These are phyloP conservation scores for Colletotrichum sp. DNA, from an alignment of 2,329 filamentous ascomycete genomes.

Conservation along the genomic window DNA sequence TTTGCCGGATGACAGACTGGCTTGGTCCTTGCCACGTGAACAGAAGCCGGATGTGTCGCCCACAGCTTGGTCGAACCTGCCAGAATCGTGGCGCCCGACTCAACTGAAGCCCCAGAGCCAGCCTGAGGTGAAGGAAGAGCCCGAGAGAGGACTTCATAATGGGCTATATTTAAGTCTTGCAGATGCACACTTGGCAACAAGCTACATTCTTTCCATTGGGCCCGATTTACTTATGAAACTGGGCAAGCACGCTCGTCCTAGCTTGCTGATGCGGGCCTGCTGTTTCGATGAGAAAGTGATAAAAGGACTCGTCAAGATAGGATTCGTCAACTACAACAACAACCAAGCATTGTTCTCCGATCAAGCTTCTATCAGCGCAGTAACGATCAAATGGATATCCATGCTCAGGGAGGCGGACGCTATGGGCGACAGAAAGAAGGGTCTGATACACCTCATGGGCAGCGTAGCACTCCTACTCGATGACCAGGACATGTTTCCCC, in stretches of 20 bases:
- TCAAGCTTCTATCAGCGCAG: not conserved
- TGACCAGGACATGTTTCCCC: not conserved
- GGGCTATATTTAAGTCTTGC: not conserved
- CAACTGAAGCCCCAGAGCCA: not conserved
- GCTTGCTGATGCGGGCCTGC: not conserved
- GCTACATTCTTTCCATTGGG: not conserved
- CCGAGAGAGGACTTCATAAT: not conserved
- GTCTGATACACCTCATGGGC: not conserved
- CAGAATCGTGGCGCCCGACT: not conserved
- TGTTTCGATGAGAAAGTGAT: not conserved
- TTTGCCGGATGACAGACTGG: not conserved
- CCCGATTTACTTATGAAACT: not conserved
- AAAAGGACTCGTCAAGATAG: not conserved
- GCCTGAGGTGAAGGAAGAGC: not conserved
- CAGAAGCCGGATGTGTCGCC: not conserved
- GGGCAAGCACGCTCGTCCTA: not conserved
- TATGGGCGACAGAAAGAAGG: not conserved
- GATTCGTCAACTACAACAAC: not conserved
- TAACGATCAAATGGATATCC: not conserved
- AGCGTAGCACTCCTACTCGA: not conserved
- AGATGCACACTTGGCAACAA: not conserved
- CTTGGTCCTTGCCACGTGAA: not conserved
- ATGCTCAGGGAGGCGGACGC: not conserved
- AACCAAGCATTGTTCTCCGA: not conserved
- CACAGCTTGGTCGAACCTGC: not conserved